Base-by-base conservation (phyloP, 208 protist genomes). In the Wallacemonas sp. region DNA sequence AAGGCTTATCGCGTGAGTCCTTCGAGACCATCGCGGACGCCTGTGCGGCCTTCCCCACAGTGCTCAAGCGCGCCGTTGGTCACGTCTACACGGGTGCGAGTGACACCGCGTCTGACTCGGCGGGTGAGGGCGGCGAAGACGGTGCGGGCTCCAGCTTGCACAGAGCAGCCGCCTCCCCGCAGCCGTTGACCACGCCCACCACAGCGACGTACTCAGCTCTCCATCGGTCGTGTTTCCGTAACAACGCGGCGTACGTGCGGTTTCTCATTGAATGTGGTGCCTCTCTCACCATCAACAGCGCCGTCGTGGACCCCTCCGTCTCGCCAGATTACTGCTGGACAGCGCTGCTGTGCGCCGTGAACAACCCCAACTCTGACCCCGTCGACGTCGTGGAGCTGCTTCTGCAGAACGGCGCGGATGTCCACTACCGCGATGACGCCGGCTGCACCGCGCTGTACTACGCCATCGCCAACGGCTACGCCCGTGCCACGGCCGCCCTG, bases 381-480 rank as follows among this genome's bases (percentile, higher is more conserved):
- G 84, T 49, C 19, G 86, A 80, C 19, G 70, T 96, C 28, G 87
- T 94, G 47, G 66, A 63, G 38, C 66, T 88, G 65, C 61, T 96
- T 38, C 63, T 94, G 21, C 68, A 74, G 0, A 71, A 73, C 1
- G 90, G 86, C n/a, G 90, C 88, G 2, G 88, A 96, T 58, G 72
- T 77, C 62, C 47, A 78, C 26, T 85, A 83, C 51, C 66, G 15
- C 22, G 90, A 96, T 62, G 86, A 93, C 42, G 86, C 90, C 12
- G 66, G 72, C 33, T 94, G 90, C 75, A 93, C 85, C 1, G 80
- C 86, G 28, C 64, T 96, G 8, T 96, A 93, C 73, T 96, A 96
- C 61, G 87, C 90, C 71, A 91, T 96, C 53, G 84, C 81, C n/a
- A 96, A 96, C 70, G 80, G 86, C 56, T 96, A 94, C 70, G 72